Conservation (phyloP, 2,329 filamentous ascomycete species). For the Hirsutella minnesotensis region DNA sequence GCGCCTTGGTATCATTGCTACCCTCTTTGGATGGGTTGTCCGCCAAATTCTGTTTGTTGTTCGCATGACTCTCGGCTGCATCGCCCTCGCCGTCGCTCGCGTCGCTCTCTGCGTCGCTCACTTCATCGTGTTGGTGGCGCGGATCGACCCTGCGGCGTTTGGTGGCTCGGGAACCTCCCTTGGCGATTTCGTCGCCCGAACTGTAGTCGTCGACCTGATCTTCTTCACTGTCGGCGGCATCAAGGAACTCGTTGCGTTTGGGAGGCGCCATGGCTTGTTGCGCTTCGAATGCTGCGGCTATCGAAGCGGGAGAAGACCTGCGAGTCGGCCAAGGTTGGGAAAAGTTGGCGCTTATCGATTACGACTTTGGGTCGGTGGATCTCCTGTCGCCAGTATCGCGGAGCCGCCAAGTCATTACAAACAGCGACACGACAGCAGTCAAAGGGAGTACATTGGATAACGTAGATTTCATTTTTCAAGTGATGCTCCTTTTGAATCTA, state of each 20-base stretch:
- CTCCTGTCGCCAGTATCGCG: too few species aligned
- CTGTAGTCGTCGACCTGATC: constrained; percentile 49
- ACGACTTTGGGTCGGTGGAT: too few species aligned
- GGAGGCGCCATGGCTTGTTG: constrained; percentile 47
- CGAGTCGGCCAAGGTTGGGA: neutral
- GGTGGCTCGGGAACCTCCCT: constrained; percentile 42
- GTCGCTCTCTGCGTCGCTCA: constrained; percentile 21
- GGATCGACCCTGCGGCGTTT: constrained; percentile 53
- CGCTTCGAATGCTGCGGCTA: neutral
- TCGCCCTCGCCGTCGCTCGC: constrained; percentile 15
- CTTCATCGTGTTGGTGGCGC: constrained; percentile 21
- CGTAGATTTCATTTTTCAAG: too few species aligned
- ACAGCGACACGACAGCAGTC: too few species aligned
- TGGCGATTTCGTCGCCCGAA: constrained; percentile 58
- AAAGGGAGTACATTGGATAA: too few species aligned
- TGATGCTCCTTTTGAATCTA: too few species aligned
- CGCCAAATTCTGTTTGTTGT: neutral
- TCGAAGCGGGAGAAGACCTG: neutral
- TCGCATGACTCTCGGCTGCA: constrained; percentile 10
- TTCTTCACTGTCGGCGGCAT: constrained; percentile 45
- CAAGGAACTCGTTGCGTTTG: constrained; percentile 63
- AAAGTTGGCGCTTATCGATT: neutral
- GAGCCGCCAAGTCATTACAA: too few species aligned
- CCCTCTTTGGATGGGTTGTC: constrained; percentile 4
- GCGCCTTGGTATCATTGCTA: constrained; percentile 7